Evolutionary conservation across 441 rosid species (phyloP), one percentile per base, ranked within the genome.

Genomic region (Viola pubescens): DNA sequence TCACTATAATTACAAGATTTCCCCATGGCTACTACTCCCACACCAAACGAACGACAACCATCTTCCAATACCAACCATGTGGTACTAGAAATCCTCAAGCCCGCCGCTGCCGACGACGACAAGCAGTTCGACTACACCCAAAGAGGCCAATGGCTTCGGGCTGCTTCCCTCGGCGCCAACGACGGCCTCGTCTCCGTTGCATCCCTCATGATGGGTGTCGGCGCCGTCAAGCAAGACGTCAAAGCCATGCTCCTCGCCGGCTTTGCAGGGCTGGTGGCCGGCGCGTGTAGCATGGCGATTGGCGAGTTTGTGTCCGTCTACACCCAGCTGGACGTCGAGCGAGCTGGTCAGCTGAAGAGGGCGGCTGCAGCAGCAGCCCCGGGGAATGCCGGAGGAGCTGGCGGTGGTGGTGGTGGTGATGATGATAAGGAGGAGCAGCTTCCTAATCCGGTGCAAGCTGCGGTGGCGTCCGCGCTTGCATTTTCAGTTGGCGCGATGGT

Each of bases 211-310:
- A 84, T 91, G 88, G 97, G 97, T 1, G 81, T 90, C 0, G 97
- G 96, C 0, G 89, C 97, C 0, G 91, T 90, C 9, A 88, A 80
- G 58, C 82, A 81, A 64, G 97, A 90, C 65, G 56, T 82, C 13
- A 88, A 81, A 51, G 84, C 68, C 40, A 90, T 90, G 97, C 79
- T 90, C 47, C 82, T 90, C 26, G 79, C 91, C 0, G 97, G 97
- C 6, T 84, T 90, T 43, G 95, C 97, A 0, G 97, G 97, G 3
- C 60, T 90, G 13, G 85, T 88, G 0, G 96, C 95, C 3, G 98
- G 96, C 0, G 96, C 98, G 5, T 91, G 95, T 51, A 91, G 96
- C 75, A 91, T 91, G 96, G 96, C 98, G 0, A 91, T 91, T 1
- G 98, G 98, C n/a, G 97, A 90, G 70, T 84, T 84, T 14, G 97